Conservation (phyloP, 1,284 basidiomycete genomes). For the Limonomyces culmigenus region DNA sequence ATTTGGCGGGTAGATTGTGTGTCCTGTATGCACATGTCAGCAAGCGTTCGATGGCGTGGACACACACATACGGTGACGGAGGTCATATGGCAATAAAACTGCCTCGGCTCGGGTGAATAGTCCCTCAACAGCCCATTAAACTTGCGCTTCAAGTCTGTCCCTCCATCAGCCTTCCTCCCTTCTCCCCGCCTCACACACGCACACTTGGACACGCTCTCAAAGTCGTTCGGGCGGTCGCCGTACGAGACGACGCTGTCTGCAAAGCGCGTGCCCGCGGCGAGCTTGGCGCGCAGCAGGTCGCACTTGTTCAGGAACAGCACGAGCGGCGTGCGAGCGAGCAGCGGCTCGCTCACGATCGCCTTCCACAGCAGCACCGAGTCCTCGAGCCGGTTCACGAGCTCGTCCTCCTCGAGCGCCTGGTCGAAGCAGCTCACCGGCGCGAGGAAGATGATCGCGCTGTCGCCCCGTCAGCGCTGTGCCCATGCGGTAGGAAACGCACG, state of each 20-base stretch:
- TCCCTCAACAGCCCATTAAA: constrained; percentile 62
- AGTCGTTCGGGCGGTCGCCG: constrained; percentile 52
- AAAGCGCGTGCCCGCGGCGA: constrained; percentile 40
- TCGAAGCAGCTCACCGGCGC: constrained; percentile 70
- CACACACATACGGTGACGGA: neutral
- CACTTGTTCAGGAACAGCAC: constrained; percentile 72
- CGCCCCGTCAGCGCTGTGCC: neutral
- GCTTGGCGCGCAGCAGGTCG: constrained; percentile 52
- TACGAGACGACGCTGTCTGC: constrained; percentile 59
- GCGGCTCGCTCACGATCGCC: constrained; percentile 54
- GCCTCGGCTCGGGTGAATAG: neutral
- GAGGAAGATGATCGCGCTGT: constrained; percentile 62
- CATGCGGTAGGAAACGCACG: neutral
- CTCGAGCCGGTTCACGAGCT: constrained; percentile 55
- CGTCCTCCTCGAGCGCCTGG: constrained; percentile 56
- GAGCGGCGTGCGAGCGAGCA: constrained; percentile 54
- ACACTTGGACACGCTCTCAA: constrained; percentile 60
- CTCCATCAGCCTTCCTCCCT: constrained; percentile 44
- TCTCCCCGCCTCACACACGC: constrained; percentile 5
- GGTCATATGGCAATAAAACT: neutral
- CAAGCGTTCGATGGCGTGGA: neutral
- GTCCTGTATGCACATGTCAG: constrained; percentile 23
- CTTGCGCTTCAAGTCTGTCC: constrained; percentile 60
- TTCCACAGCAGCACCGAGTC: constrained; percentile 72
- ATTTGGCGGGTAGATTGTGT: constrained; percentile 60